Evolutionary conservation across 2,329 filamentous ascomycete species (phyloP), one percentile per base, ranked within the genome.

Genomic region (Xylaria digitata): DNA sequence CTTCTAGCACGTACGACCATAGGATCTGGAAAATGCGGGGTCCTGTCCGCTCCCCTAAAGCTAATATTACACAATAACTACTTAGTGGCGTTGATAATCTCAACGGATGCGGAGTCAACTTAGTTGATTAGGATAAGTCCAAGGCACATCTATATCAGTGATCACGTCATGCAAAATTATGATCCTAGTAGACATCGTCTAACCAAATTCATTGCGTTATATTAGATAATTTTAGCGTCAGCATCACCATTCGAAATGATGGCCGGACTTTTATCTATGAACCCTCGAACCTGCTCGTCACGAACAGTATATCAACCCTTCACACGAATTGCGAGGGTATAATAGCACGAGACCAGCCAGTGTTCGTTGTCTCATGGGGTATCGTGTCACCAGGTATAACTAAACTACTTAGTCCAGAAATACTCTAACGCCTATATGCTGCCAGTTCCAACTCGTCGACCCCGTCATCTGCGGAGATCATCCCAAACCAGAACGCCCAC

Each of bases 381-480:
- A 76, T 75, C 72, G 66, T 54, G 43, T 56, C 34, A 70, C 19
- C 62, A 64, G 48, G 42, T 45, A 52, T 57, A 66, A 71, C 67
- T 66, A 69, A 72, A 73, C 74, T 71, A 75, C 73, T 74, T 70
- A 72, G 73, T 72, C 72, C 66, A 72, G 69, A 55, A 71, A 70
- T 69, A 63, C 70, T 70, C 26, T 56, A 72, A 74, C 68, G 68
- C 73, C 72, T 64, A 49, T 53, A 50, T 58, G 57, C 43, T 46
- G 34, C 55, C 59, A 48, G 58, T 50, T 66, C 61, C 65, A 46
- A 58, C 21, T 26, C 60, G 32, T 66, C 57, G 40, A 63, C 59
- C 53, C 61, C 61, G 48, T 61, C 43, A 52, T 42, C 66, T 45
- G 61, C 49, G 56, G 48, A 61, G 42, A 56, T 54, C 49, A 32